Evolutionary conservation across 2,329 filamentous ascomycete species (phyloP).

Genomic region (Penicillium olsonii): DNA sequence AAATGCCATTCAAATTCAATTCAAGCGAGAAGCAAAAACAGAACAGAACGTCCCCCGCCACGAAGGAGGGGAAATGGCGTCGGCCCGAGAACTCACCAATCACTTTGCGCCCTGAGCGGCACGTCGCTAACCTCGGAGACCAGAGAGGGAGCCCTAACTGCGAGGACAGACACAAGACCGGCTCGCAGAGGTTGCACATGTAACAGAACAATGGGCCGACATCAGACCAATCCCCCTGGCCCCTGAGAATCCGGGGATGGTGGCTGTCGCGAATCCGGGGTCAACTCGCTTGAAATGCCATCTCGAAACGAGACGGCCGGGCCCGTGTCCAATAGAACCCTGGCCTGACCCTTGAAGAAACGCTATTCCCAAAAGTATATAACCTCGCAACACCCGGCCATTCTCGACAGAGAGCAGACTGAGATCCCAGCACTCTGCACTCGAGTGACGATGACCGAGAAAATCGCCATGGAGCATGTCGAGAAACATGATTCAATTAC

Average conservation of each 20-base stretch:
- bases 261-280: slow-evolving; percentile 1
- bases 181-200: background rate
- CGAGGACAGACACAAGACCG: background rate
- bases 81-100: slow-evolving; percentile 9
- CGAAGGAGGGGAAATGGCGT: background rate
- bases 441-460: slow-evolving; percentile 5
- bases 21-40: no score
- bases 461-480: slow-evolving; percentile 5
- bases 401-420: background rate
- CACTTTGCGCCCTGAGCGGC: background rate
- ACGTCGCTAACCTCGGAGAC: background rate
- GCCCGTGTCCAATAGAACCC: slow-evolving; percentile 6
- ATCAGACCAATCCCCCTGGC: background rate
- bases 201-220: background rate
- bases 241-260: slow-evolving; percentile 4
- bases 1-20: no score
- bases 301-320: background rate
- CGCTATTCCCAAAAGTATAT: background rate
- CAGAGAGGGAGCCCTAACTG: background rate
- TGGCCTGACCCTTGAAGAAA: background rate
- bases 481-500: slow-evolving; percentile 2
- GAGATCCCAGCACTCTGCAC: background rate
- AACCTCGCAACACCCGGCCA: background rate
- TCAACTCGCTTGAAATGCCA: background rate
- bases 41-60: background rate